These are phyloP conservation scores for Avicennia marina DNA, from an alignment of 257 asterid species.

Conservation along the genomic window DNA sequence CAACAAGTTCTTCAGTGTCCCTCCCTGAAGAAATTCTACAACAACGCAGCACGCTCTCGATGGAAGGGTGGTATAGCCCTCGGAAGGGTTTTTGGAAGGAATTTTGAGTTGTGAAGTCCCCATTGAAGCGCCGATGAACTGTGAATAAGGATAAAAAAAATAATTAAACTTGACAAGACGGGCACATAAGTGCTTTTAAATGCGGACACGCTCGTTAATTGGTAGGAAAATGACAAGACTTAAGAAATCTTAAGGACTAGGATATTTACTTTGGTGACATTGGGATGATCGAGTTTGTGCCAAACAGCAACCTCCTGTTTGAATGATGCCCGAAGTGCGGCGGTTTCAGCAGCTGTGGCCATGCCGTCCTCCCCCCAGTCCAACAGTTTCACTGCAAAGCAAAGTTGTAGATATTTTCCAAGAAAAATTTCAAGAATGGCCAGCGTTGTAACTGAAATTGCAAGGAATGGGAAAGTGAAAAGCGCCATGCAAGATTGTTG, in stretches of 20 bases:
- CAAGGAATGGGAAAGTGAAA: too few relatives aligned
- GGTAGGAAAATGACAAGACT: neutral
- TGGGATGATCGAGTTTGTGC: constrained; percentile 84
- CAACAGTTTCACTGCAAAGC: constrained; percentile 59
- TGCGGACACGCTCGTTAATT: too few relatives aligned
- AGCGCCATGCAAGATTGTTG: too few relatives aligned
- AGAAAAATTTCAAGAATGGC: too few relatives aligned
- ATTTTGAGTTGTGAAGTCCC: constrained; percentile 88
- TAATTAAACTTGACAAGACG: too few relatives aligned
- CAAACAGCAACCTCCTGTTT: constrained; percentile 82
- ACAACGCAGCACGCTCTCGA: constrained; percentile 93
- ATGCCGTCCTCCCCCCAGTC: constrained; percentile 96
- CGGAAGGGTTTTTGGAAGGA: constrained; percentile 79
- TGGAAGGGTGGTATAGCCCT: constrained; percentile 63
- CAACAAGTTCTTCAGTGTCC: constrained; percentile 63
- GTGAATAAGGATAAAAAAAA: constrained; percentile 2
- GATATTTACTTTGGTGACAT: constrained; percentile 47
- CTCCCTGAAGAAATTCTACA: constrained; percentile 82
- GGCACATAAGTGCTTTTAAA: too few relatives aligned
- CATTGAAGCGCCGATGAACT: constrained; percentile 97
- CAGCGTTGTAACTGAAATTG: too few relatives aligned
- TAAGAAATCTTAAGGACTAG: constrained; percentile 1
- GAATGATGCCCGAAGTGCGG: constrained; percentile 68
- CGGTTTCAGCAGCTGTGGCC: constrained; percentile 72
- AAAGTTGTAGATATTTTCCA: too few relatives aligned